Evolutionary conservation across 1,139 yeast genomes (phyloP).

Genomic region (Chernovozyma sophiae-reginae): DNA sequence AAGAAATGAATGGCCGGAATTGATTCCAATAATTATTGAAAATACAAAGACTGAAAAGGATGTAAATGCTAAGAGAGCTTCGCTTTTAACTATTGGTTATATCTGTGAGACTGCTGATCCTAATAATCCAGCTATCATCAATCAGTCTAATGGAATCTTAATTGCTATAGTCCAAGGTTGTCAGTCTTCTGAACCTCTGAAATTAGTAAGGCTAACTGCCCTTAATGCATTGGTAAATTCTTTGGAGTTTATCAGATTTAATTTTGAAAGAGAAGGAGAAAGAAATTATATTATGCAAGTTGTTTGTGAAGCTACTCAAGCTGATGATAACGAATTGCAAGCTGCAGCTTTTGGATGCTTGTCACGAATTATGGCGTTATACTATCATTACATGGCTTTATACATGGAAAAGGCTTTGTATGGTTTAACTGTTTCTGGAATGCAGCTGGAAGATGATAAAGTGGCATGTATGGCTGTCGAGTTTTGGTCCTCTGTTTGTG

Average conservation of each 20-base stretch:
- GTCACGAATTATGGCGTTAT: slow-evolving; percentile 86
- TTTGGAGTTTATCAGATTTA: slow-evolving; percentile 79
- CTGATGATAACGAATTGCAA: slow-evolving; percentile 75
- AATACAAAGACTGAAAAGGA: slow-evolving; percentile 79
- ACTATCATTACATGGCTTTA: slow-evolving; percentile 84
- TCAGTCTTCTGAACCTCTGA: slow-evolving; percentile 71
- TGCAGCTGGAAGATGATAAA: slow-evolving; percentile 80
- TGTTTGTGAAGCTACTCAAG: slow-evolving; percentile 97
- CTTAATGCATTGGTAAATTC: slow-evolving; percentile 89
- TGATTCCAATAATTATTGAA: slow-evolving; percentile 77
- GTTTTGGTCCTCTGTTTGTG: slow-evolving; percentile 97
- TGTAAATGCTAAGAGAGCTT: slow-evolving; percentile 77
- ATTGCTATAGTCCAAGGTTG: slow-evolving; percentile 98
- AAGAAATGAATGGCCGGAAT: slow-evolving; percentile 79
- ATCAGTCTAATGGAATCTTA: slow-evolving; percentile 87
- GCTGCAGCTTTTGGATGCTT: slow-evolving; percentile 96
- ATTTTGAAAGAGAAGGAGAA: slow-evolving; percentile 91
- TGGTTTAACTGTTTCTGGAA: slow-evolving; percentile 85
- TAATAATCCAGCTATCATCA: slow-evolving; percentile 67
- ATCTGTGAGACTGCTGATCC: slow-evolving; percentile 96
- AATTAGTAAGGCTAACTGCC: slow-evolving; percentile 80
- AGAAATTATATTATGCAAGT: slow-evolving; percentile 97
- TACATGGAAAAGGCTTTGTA: slow-evolving; percentile 97
- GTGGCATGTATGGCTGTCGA: slow-evolving; percentile 99
- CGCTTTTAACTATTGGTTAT: slow-evolving; percentile 86